These are phyloP conservation scores for Aspergillus sp. DNA, from an alignment of 2,329 filamentous ascomycete species.

Conservation along the genomic window DNA sequence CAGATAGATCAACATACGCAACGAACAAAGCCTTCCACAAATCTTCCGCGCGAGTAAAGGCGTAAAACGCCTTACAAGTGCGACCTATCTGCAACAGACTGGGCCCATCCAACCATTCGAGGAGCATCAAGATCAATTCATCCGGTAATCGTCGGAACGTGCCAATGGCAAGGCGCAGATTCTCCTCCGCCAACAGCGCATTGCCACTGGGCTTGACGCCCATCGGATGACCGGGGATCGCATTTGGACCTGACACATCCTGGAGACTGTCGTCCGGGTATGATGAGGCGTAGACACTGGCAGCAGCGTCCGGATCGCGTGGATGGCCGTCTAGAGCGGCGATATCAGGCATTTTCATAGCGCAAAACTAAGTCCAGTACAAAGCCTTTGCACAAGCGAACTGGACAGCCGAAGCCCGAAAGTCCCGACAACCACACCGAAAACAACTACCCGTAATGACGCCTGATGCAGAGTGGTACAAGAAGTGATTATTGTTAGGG, in stretches of 20 bases:
- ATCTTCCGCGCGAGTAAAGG: constrained; percentile 79
- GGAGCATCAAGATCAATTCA: constrained; percentile 70
- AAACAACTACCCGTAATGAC: no score
- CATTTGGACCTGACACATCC: constrained; percentile 46
- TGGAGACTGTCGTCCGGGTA: constrained; percentile 19
- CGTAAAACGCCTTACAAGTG: constrained; percentile 82
- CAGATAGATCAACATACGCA: constrained; percentile 59
- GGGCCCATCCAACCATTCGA: constrained; percentile 69
- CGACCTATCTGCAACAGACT: constrained; percentile 65
- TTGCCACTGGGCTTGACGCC: constrained; percentile 87
- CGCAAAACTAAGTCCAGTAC: not conserved
- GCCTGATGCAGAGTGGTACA: not conserved
- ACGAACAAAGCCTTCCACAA: constrained; percentile 85
- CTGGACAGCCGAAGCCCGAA: no score
- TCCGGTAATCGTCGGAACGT: constrained; percentile 69
- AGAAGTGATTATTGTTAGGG: constrained; percentile 3
- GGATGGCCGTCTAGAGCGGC: constrained; percentile 23
- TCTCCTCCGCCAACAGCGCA: constrained; percentile 63
- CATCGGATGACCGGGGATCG: constrained; percentile 75
- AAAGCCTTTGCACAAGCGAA: no score
- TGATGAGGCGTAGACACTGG: constrained; percentile 4
- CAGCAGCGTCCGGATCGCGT: constrained; percentile 13
- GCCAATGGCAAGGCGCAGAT: constrained; percentile 66
- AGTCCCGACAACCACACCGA: no score
- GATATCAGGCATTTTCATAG: constrained; percentile 31